phyloP scores from a whole-genome alignment of 164 flowering plant species.

The Magnolia kwangsiensis region DNA sequence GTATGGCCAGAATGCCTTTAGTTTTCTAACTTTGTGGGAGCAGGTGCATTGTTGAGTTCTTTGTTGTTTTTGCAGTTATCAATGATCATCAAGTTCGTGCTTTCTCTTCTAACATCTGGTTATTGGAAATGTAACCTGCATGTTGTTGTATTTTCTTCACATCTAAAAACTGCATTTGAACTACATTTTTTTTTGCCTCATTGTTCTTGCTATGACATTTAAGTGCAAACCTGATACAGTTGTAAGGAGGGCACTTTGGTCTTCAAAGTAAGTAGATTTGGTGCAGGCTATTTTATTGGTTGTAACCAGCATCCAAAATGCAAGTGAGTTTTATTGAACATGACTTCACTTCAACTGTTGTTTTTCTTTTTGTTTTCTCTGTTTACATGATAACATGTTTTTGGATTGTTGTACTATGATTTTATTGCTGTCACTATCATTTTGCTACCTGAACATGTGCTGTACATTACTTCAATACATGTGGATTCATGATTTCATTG shows the following conservation, averaged over 20 bases:
- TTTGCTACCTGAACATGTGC: neutral
- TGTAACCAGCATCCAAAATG: slow-evolving; percentile 93
- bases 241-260: slow-evolving; percentile 69
- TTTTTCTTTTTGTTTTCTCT: neutral
- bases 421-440: neutral
- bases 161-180: neutral
- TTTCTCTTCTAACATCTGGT: neutral
- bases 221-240: slow-evolving; percentile 33
- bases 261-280: slow-evolving; percentile 85
- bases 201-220: neutral
- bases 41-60: no score
- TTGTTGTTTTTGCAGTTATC: no score
- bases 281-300: slow-evolving; percentile 92
- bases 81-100: neutral
- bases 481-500: neutral
- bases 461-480: no score
- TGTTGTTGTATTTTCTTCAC: neutral
- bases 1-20: no score
- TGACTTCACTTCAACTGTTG: neutral
- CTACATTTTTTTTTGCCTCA: neutral
- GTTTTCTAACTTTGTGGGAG: no score
- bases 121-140: neutral
- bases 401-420: neutral
- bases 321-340: slow-evolving; percentile 63
- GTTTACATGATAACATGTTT: neutral